Percentiles rank a stretch among this genome's conserved stretches.
Evolutionary conservation across 2,329 filamentous ascomycete genomes (phyloP).

Genomic region (Neopestalotiopsis rosae): DNA sequence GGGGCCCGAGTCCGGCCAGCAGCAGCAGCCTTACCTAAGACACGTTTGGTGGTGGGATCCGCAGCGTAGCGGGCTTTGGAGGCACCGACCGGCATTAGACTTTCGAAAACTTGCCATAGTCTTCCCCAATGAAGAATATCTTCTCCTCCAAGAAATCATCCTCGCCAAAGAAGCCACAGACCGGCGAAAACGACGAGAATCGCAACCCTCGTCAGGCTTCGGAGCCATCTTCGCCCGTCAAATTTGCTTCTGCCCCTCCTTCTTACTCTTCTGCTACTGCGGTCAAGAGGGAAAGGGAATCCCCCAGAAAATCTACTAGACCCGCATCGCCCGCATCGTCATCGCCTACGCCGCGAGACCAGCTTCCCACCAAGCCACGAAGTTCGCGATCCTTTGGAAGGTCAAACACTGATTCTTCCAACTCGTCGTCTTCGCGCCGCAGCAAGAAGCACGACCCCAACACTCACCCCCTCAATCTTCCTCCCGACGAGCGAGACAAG

Average conservation of each 20-base stretch:
- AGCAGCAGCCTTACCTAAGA: slow-evolving; percentile 15
- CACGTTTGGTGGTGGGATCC: slow-evolving; percentile 10
- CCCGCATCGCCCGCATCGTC: slow-evolving; percentile 33
- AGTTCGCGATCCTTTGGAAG: slow-evolving; percentile 52
- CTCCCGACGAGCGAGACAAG: slow-evolving; percentile 80
- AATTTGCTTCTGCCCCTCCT: slow-evolving; percentile 24
- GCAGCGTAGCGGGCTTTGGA: slow-evolving; percentile 6
- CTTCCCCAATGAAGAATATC: slow-evolving; percentile 40
- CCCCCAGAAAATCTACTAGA: slow-evolving; percentile 25
- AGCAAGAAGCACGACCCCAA: slow-evolving; percentile 67
- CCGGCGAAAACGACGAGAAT: slow-evolving; percentile 35
- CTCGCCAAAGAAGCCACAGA: slow-evolving; percentile 36
- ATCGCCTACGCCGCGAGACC: slow-evolving; percentile 18
- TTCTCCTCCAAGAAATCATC: slow-evolving; percentile 39
- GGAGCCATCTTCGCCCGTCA: slow-evolving; percentile 33
- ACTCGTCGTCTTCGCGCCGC: slow-evolving; percentile 51
- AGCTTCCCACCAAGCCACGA: slow-evolving; percentile 43
- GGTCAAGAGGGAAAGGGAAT: slow-evolving; percentile 10
- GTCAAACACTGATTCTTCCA: slow-evolving; percentile 42
- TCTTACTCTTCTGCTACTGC: slow-evolving; percentile 13
- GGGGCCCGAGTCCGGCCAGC: slow-evolving; percentile 4
- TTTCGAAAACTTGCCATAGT: slow-evolving; percentile 15
- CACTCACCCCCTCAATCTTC: slow-evolving; percentile 87
- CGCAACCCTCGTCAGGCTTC: slow-evolving; percentile 24
- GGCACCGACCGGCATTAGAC: slow-evolving; percentile 12